These are phyloP conservation scores for Moringa oleifera DNA, from an alignment of 345 rosid genomes.

Conservation along the genomic window DNA sequence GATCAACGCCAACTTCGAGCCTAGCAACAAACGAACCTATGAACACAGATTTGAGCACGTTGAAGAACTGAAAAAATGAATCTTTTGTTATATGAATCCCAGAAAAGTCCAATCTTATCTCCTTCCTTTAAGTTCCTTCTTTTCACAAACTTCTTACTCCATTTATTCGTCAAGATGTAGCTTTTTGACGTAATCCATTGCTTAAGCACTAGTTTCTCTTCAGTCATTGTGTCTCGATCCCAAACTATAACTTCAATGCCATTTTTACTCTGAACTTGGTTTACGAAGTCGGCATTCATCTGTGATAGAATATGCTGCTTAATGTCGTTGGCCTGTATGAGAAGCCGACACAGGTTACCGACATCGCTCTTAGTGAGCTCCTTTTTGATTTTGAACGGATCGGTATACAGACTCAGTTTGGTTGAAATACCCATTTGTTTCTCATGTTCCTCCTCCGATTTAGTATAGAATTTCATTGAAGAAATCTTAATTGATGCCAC, in stretches of 20 bases:
- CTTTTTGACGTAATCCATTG: not conserved
- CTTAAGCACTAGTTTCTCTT: not conserved
- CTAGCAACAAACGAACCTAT: too few relatives aligned
- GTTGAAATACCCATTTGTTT: not conserved
- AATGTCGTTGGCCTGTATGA: not conserved
- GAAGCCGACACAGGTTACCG: conserved; percentile 3
- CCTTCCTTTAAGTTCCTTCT: conserved; percentile 1
- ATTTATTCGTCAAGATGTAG: conserved; percentile 12
- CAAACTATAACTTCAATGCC: not conserved
- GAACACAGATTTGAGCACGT: too few relatives aligned
- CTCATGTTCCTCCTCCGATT: not conserved
- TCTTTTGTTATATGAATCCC: not conserved
- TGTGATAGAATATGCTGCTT: conserved; percentile 3
- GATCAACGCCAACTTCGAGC: too few relatives aligned
- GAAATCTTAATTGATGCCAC: too few relatives aligned
- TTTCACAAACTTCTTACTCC: conserved; percentile 7
- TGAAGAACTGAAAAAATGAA: conserved; percentile 6
- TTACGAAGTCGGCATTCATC: not conserved
- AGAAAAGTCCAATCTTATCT: conserved; percentile 7
- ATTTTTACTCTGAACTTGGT: not conserved
- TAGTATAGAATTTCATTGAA: too few relatives aligned
- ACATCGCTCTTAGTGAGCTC: conserved; percentile 1
- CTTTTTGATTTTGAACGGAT: not conserved
- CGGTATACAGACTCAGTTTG: not conserved
- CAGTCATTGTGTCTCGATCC: not conserved